Conservation (phyloP, 352 stramenopile genomes). For the Phytophthora sp. region DNA sequence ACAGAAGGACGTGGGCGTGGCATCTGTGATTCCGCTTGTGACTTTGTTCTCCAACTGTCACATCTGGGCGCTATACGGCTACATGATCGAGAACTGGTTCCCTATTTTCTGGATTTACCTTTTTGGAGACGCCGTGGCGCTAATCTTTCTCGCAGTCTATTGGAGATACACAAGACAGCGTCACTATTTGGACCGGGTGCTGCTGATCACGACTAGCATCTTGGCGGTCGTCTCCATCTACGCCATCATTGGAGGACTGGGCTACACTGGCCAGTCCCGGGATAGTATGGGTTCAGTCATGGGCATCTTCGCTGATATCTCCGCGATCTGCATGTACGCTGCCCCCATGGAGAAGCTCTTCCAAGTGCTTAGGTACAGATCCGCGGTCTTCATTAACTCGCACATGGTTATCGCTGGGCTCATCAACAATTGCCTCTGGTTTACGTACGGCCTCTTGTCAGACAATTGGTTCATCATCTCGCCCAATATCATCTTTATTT, state of each 20-base stretch:
- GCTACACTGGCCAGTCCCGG: constrained; percentile 35
- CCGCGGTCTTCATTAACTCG: constrained; percentile 29
- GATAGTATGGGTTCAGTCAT: constrained; percentile 23
- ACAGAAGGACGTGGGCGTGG: constrained; percentile 44
- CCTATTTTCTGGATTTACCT: constrained; percentile 51
- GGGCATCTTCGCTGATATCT: constrained; percentile 33
- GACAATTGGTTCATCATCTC: constrained; percentile 45
- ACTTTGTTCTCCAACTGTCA: constrained; percentile 55
- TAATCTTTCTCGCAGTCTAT: constrained; percentile 38
- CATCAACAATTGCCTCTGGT: constrained; percentile 38
- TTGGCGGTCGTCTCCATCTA: constrained; percentile 37
- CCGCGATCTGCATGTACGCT: constrained; percentile 35
- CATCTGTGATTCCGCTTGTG: constrained; percentile 61
- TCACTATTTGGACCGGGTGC: constrained; percentile 28
- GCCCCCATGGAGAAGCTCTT: constrained; percentile 34
- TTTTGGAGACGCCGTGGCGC: constrained; percentile 34
- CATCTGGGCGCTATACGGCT: constrained; percentile 44
- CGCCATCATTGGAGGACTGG: constrained; percentile 29
- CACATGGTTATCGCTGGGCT: constrained; percentile 34
- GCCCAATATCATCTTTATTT: constrained; percentile 40
- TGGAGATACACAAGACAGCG: constrained; percentile 35
- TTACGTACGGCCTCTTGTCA: constrained; percentile 40
- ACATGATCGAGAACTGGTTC: constrained; percentile 48
- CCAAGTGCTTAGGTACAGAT: constrained; percentile 35
- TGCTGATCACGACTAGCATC: constrained; percentile 22